Evolutionary conservation across 2,329 filamentous ascomycete species (phyloP), one percentile per base, ranked within the genome.

Genomic region (Hypoxylon sp.): DNA sequence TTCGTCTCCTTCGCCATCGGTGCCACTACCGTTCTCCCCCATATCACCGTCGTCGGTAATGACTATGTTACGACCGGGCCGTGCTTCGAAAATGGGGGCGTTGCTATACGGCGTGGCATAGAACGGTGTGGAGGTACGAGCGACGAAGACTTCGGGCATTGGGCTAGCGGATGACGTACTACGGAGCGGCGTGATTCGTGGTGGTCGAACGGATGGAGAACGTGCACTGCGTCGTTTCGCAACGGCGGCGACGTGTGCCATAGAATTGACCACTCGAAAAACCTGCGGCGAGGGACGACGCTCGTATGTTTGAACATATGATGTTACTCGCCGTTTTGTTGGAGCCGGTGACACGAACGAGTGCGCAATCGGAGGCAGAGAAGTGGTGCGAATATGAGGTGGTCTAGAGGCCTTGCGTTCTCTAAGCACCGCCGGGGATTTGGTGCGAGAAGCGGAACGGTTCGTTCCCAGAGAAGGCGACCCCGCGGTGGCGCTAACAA

Each of bases 81-180:
- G 80, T 17, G 79, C 69, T 59, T 86, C 84, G 11, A 82, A 77
- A 7, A 80, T 77, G 0, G 87, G 84, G 2, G 83, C 87, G 67
- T 89, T 90, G 74, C 91, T 93, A 75, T 91, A 85, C 0, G 92
- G 92, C 0, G 92, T 94, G 2, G 91, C 91, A 74, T 94, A 94
- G 70, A 89, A 89, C 0, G 90, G 91, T 0, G 86, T 88, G 11
- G 82, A 83, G 13, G 78, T 78, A 32, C 84, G 79, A 60, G 77
- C 62, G 5, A 75, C 76, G 3, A 78, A 62, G 3, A 75, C 75
- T 32, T 79, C 74, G 3, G 79, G 80, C 67, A 80, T 77, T 3
- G 83, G 81, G 73, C 80, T 87, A 52, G 80, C 84, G 61, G 79
- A 87, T 31, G 80, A 80, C 24, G 75, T 77, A 63, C 85, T 89